Conservation (phyloP, 179 eudicot genomes). For the Vitellaria paradoxa region DNA sequence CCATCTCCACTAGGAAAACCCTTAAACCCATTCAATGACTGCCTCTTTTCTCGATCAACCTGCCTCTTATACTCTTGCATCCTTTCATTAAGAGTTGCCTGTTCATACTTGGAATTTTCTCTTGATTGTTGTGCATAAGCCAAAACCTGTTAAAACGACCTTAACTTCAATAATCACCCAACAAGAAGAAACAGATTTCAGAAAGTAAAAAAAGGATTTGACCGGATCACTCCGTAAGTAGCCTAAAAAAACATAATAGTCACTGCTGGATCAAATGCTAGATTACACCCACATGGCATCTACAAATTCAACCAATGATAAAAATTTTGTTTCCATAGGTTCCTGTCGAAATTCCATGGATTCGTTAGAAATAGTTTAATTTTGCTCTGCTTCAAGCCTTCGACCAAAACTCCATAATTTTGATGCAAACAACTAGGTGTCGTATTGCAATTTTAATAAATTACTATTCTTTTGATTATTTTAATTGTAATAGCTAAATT, state of each 20-base stretch:
- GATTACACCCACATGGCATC: background rate
- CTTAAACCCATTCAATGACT: constrained; percentile 39
- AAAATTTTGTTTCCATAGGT: too few species aligned
- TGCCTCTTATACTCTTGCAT: constrained; percentile 74
- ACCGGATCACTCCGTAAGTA: background rate
- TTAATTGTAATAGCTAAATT: too few species aligned
- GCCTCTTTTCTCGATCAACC: constrained; percentile 61
- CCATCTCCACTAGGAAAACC: constrained; percentile 39
- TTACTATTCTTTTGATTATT: too few species aligned
- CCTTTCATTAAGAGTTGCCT: constrained; percentile 65
- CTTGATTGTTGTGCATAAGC: constrained; percentile 64
- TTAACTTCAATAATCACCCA: constrained; percentile 8
- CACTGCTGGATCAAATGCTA: background rate
- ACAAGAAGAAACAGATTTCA: background rate
- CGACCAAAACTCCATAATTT: too few species aligned
- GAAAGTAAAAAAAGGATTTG: background rate
- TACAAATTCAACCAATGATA: background rate
- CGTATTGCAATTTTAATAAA: too few species aligned
- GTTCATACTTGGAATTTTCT: constrained; percentile 61
- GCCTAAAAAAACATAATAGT: background rate
- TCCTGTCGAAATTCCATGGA: too few species aligned
- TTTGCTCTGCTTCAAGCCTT: too few species aligned
- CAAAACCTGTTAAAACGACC: constrained; percentile 49
- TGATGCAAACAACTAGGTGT: too few species aligned
- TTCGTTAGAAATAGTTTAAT: too few species aligned